These are phyloP conservation scores for Nakazawaea ernobii DNA, from an alignment of 805 yeast genomes.

Conservation along the genomic window DNA sequence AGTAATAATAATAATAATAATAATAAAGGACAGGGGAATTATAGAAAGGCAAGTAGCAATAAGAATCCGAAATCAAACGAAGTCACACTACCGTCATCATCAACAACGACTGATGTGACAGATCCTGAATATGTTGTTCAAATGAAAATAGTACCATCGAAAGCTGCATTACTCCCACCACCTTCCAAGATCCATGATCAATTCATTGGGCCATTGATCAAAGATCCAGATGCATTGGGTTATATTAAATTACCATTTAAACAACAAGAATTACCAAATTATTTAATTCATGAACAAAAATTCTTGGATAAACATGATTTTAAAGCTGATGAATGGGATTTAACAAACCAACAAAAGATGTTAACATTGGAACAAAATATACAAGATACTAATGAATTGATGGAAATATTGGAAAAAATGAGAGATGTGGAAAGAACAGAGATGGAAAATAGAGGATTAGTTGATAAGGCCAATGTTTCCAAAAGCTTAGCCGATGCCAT, in stretches of 20 bases:
- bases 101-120: not conserved
- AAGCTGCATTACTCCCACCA: not conserved
- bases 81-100: too few species aligned
- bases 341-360: slow-evolving; percentile 63
- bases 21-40: not conserved
- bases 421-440: slow-evolving; percentile 67
- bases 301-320: slow-evolving; percentile 29
- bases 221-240: slow-evolving; percentile 23
- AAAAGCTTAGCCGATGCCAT: slow-evolving; percentile 88
- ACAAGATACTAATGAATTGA: slow-evolving; percentile 62
- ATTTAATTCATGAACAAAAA: slow-evolving; percentile 25
- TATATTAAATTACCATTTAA: slow-evolving; percentile 18
- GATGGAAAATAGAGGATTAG: slow-evolving; percentile 78
- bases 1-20: slow-evolving; percentile 7
- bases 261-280: slow-evolving; percentile 22
- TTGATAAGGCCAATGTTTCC: slow-evolving; percentile 79
- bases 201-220: slow-evolving; percentile 25
- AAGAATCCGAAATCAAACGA: slow-evolving; percentile 6
- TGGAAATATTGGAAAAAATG: slow-evolving; percentile 68
- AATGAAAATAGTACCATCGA: slow-evolving; percentile 16
- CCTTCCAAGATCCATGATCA: slow-evolving; percentile 13
- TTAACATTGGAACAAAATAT: slow-evolving; percentile 37
- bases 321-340: slow-evolving; percentile 59
- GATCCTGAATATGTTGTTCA: slow-evolving; percentile 11
- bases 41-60: not conserved